phyloP scores from a whole-genome alignment of 164 flowering plant species.

The Vitis rupestris region DNA sequence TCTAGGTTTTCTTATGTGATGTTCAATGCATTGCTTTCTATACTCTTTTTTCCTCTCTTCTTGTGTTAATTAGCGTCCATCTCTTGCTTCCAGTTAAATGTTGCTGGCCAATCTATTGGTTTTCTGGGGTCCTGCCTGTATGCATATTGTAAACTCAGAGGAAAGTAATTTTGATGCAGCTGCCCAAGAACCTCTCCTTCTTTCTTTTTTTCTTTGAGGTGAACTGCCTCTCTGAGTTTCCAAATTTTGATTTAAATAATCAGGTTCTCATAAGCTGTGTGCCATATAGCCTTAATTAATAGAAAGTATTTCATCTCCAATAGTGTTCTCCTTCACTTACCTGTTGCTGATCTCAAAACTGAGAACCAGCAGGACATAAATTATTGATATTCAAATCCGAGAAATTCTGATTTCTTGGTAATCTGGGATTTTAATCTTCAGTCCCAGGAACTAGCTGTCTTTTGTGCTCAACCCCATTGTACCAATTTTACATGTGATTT shows the following conservation, averaged over 20 bases:
- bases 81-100: constrained; percentile 52
- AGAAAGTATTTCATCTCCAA: no score
- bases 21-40: no score
- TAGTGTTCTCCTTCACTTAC: no score
- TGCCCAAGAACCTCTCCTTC: not conserved
- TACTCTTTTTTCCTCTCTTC: not conserved
- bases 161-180: constrained; percentile 27
- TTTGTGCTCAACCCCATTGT: no score
- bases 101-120: constrained; percentile 67
- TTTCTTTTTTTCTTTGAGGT: constrained; percentile 1
- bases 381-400: no score
- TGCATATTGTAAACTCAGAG: constrained; percentile 63
- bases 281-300: no score
- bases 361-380: no score
- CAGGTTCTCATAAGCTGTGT: not conserved
- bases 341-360: no score
- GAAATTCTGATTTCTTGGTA: no score
- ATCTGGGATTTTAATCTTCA: no score
- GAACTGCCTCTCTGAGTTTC: not conserved
- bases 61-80: not conserved
- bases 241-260: constrained; percentile 9
- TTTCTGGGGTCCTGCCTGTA: constrained; percentile 79
- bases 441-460: no score
- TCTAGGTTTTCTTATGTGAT: not conserved
- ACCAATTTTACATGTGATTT: no score